A percentile compares a stretch with the other conserved stretches of the same genome.
Evolutionary conservation across 1,284 basidiomycete species (phyloP).

Genomic region (Austroboletus olivaceoglutinosus): DNA sequence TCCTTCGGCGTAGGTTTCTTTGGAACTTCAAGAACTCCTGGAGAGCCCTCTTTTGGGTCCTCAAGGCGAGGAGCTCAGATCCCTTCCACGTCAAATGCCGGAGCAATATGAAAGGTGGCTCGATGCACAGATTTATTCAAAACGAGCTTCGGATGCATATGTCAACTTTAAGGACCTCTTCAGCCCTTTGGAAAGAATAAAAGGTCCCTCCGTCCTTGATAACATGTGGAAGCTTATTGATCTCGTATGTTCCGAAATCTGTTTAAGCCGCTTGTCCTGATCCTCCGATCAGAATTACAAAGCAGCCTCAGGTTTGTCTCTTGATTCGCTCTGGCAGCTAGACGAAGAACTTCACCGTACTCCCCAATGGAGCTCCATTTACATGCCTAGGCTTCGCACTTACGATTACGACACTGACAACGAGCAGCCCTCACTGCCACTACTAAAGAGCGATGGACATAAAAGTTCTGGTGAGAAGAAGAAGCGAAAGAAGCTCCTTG

Average conservation of each 20-base stretch:
- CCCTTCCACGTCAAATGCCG: slow-evolving; percentile 49
- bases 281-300: slow-evolving; percentile 53
- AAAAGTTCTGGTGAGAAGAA: slow-evolving; percentile 28
- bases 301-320: slow-evolving; percentile 45
- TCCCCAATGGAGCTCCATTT: slow-evolving; percentile 60
- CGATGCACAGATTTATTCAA: slow-evolving; percentile 62
- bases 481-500: slow-evolving; percentile 41
- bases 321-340: slow-evolving; percentile 65
- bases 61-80: slow-evolving; percentile 50
- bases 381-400: slow-evolving; percentile 30
- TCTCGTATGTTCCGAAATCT: slow-evolving; percentile 37
- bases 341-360: slow-evolving; percentile 48
- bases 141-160: slow-evolving; percentile 49
- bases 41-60: slow-evolving; percentile 55
- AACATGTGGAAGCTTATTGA: slow-evolving; percentile 66
- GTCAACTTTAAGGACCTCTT: slow-evolving; percentile 56
- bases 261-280: not conserved
- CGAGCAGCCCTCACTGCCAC: slow-evolving; percentile 5
- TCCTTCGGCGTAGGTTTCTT: slow-evolving; percentile 44
- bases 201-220: slow-evolving; percentile 47
- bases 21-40: slow-evolving; percentile 62
- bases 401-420: slow-evolving; percentile 22
- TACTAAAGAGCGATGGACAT: slow-evolving; percentile 23
- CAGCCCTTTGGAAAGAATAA: slow-evolving; percentile 56
- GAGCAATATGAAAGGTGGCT: slow-evolving; percentile 60